phyloP scores from a whole-genome alignment of 2,329 filamentous ascomycete genomes.

The Graphiopsis chlorocephala region DNA sequence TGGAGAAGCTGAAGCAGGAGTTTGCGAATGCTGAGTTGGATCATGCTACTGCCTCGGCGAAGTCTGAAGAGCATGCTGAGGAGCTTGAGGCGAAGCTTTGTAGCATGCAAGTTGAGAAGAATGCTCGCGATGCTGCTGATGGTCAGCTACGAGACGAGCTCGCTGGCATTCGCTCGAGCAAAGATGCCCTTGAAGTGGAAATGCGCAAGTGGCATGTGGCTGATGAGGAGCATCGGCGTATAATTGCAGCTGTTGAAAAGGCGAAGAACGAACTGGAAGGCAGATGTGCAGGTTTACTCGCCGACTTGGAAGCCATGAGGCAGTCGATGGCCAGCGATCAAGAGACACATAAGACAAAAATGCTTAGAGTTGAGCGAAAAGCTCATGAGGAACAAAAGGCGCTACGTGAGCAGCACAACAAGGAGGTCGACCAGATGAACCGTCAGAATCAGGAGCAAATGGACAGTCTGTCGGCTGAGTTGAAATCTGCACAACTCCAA shows the following conservation, averaged over 20 bases:
- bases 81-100: slow-evolving; percentile 4
- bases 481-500: slow-evolving; percentile 12
- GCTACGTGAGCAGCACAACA: slow-evolving; percentile 15
- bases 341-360: background rate
- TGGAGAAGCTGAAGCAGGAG: slow-evolving; percentile 38
- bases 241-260: background rate
- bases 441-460: background rate
- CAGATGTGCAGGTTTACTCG: background rate
- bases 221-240: slow-evolving; percentile 5
- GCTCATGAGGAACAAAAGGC: background rate
- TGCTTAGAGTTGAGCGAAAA: background rate
- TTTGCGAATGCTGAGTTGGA: slow-evolving; percentile 47
- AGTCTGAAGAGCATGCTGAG: slow-evolving; percentile 18
- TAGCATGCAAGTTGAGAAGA: slow-evolving; percentile 11
- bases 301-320: background rate
- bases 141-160: slow-evolving; percentile 15
- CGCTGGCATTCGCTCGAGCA: slow-evolving; percentile 10
- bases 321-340: background rate
- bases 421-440: background rate
- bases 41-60: slow-evolving; percentile 41
- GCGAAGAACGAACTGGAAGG: slow-evolving; percentile 1
- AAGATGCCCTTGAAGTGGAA: slow-evolving; percentile 4
- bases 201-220: background rate
- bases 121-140: background rate
- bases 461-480: background rate